Evolutionary conservation across 2,329 filamentous ascomycete species (phyloP).

Genomic region (Trichoderma cornu-damae): DNA sequence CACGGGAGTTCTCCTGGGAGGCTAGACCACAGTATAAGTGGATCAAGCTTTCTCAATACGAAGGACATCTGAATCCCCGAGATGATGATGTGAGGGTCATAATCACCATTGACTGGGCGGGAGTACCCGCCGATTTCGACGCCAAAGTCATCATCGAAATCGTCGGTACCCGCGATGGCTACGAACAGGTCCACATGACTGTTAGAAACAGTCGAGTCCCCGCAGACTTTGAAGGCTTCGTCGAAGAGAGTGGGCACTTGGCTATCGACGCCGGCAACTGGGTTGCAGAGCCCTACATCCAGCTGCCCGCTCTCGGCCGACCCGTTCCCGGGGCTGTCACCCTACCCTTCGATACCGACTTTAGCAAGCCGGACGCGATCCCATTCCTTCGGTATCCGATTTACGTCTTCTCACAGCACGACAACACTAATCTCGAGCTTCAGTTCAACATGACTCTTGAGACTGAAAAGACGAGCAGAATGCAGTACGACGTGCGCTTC

Average conservation of each 20-base stretch:
- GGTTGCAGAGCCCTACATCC: slow-evolving; percentile 25
- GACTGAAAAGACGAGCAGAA: slow-evolving; percentile 43
- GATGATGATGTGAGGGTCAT: slow-evolving; percentile 31
- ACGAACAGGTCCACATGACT: slow-evolving; percentile 34
- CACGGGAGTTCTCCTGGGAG: slow-evolving; percentile 29
- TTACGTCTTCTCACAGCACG: slow-evolving; percentile 28
- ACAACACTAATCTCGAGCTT: slow-evolving; percentile 28
- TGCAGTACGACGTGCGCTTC: slow-evolving; percentile 47
- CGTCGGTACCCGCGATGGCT: slow-evolving; percentile 34
- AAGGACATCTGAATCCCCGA: slow-evolving; percentile 29
- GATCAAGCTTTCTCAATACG: slow-evolving; percentile 28
- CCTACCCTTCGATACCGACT: slow-evolving; percentile 20
- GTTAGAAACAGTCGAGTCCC: slow-evolving; percentile 27
- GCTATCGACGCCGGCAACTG: slow-evolving; percentile 32
- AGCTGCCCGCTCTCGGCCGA: slow-evolving; percentile 31
- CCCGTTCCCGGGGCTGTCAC: slow-evolving; percentile 24
- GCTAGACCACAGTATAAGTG: slow-evolving; percentile 32
- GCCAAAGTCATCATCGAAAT: slow-evolving; percentile 37
- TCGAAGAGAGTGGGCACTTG: slow-evolving; percentile 32
- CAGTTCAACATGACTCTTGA: slow-evolving; percentile 43
- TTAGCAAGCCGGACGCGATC: slow-evolving; percentile 19
- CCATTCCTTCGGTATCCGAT: slow-evolving; percentile 30
- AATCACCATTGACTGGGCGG: slow-evolving; percentile 32
- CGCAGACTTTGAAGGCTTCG: slow-evolving; percentile 32
- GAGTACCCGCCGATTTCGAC: slow-evolving; percentile 38